A percentile compares a stretch with the other conserved stretches of the same genome.
phyloP scores from a whole-genome alignment of 2,329 filamentous ascomycete species.

The Dothistroma septosporum region DNA sequence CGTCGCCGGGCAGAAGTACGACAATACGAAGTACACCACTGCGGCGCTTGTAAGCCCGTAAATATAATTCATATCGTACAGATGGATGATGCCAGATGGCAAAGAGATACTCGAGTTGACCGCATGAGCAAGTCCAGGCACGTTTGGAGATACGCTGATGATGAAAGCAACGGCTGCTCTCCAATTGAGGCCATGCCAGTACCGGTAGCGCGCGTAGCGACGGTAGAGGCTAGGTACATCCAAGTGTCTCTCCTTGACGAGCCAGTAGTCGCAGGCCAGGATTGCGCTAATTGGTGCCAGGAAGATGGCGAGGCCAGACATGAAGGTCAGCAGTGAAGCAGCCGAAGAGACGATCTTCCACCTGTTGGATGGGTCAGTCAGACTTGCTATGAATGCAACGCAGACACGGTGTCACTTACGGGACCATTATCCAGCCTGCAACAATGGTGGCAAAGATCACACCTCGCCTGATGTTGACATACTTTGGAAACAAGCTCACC shows the following conservation, averaged over 20 bases:
- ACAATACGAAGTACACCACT: constrained; percentile 53
- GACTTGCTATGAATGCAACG: background rate
- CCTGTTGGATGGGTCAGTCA: constrained; percentile 33
- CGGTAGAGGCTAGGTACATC: constrained; percentile 53
- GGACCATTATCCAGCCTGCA: constrained; percentile 51
- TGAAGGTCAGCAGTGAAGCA: constrained; percentile 51
- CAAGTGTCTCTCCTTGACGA: constrained; percentile 43
- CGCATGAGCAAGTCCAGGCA: constrained; percentile 51
- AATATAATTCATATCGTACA: constrained; percentile 65
- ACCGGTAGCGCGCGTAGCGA: constrained; percentile 49
- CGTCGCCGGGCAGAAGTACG: constrained; percentile 46
- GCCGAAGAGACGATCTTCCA: constrained; percentile 64
- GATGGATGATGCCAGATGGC: constrained; percentile 47
- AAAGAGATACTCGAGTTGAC: constrained; percentile 41
- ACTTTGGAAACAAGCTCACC: constrained; percentile 49
- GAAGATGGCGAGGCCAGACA: constrained; percentile 63
- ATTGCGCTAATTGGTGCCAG: constrained; percentile 61
- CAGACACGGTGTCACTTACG: constrained; percentile 26
- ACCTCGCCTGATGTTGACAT: constrained; percentile 42
- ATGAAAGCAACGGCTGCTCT: constrained; percentile 56
- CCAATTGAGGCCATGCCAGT: constrained; percentile 55
- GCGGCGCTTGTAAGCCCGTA: constrained; percentile 56
- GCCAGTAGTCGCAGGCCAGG: constrained; percentile 53
- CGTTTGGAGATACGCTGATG: constrained; percentile 53
- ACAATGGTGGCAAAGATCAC: constrained; percentile 47